Percentiles rank a stretch among this genome's conserved stretches.
Conservation (phyloP, 305 asterid genomes). For the Rubia tinctorum region DNA sequence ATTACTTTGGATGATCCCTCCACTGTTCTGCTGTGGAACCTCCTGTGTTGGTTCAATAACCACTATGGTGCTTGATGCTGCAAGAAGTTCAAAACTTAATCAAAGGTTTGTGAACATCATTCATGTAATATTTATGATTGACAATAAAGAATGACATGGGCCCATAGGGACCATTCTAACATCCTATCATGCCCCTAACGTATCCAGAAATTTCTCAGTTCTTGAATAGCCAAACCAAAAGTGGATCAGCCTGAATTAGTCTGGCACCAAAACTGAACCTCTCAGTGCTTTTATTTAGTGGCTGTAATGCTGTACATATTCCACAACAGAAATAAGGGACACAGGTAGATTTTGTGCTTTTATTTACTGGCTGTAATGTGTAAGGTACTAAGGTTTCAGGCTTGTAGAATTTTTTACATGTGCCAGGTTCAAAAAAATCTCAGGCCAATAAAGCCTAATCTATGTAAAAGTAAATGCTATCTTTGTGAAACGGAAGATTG, state of each 20-base stretch:
- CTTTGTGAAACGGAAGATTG: neutral
- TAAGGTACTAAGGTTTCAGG: neutral
- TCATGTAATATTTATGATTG: neutral
- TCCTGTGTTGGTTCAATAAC: conserved; percentile 26
- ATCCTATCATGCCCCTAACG: neutral
- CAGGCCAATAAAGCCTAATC: neutral
- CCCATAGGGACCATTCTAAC: neutral
- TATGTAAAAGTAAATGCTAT: neutral
- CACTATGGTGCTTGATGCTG: conserved; percentile 21
- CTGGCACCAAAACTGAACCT: neutral
- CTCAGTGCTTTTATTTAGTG: neutral
- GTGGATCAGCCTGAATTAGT: neutral
- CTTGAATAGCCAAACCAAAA: neutral
- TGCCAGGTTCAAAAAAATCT: neutral
- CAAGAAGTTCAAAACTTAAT: conserved; percentile 16
- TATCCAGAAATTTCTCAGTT: neutral
- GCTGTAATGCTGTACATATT: neutral
- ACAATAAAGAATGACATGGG: neutral
- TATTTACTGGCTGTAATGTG: neutral
- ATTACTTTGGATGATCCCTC: conserved; percentile 26
- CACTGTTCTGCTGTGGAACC: conserved; percentile 27
- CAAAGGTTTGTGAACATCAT: neutral
- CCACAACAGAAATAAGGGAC: too few relatives aligned
- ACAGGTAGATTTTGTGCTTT: neutral
- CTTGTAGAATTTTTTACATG: neutral